Evolutionary conservation across 2,329 filamentous ascomycete genomes (phyloP), one percentile per base, ranked within the genome.

Genomic region (Tolypocladium inflatum): DNA sequence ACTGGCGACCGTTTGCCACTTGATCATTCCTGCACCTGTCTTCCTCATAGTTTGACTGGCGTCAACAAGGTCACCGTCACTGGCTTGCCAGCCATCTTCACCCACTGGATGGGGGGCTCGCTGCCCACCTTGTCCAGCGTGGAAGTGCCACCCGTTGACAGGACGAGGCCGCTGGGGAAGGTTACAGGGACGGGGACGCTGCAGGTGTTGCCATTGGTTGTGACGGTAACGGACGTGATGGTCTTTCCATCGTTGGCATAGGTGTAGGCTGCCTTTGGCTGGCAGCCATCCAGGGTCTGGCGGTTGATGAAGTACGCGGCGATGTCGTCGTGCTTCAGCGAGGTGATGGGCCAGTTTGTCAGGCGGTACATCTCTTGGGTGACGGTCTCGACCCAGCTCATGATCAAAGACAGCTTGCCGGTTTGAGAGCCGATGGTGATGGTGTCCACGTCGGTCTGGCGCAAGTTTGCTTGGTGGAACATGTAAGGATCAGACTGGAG

Each of bases 391-490:
- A 79, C 74, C 82, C 82, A 85, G 15, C 77, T 78, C 68, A 83
- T 80, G 61, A 84, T 73, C 21, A 85, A 75, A 2, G 80, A 82
- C 58, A 78, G 73, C 61, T 78, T 71, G 3, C 70, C 74, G 1
- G 70, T 68, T 17, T 76, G 70, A 19, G 76, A 73, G 58, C 82
- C 81, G 55, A 84, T 71, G 11, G 74, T 78, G 54, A 78, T 76
- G 3, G 68, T 65, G 2, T 70, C 67, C 55, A 78, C 74, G 56
- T 80, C 81, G 3, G 71, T 71, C 51, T 79, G 77, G 57, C 82
- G 78, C 60, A 82, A 65, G 65, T 87, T 86, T 58, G 82, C 81
- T 70, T 86, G 83, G 68, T 87, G 84, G 74, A 86, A 84, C 82
- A 85, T 85, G 55, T 62, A 84, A 35, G 75, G 71, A 55, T 83